Conservation (phyloP, 148 eudicot species). For the Chenopodium suecicum region DNA sequence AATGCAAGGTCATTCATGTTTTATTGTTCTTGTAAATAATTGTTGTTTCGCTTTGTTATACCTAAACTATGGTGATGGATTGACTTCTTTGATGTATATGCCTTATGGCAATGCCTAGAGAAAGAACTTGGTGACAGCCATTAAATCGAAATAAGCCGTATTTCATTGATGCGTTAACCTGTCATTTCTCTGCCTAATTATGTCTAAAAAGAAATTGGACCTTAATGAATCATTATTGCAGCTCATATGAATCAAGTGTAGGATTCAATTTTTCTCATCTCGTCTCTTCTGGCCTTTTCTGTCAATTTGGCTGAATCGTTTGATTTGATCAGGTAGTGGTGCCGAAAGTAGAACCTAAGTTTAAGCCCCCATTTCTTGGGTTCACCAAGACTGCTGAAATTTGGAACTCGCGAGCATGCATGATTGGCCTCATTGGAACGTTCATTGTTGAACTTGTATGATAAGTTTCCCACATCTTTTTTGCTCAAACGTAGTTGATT, state of each 20-base stretch:
- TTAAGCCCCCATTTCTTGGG: slow-evolving; percentile 65
- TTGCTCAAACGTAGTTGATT: neutral
- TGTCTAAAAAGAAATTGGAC: neutral
- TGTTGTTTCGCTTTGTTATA: too few species aligned
- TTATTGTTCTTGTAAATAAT: too few species aligned
- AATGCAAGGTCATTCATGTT: too few species aligned
- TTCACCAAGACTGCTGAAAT: slow-evolving; percentile 81
- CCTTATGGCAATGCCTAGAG: neutral
- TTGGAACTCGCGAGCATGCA: slow-evolving; percentile 97
- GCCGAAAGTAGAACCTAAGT: slow-evolving; percentile 78
- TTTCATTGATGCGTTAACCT: neutral
- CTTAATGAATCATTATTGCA: neutral
- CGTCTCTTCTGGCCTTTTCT: too few species aligned
- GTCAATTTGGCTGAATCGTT: neutral
- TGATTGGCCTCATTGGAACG: slow-evolving; percentile 90
- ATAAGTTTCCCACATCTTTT: neutral
- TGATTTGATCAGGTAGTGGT: slow-evolving; percentile 50
- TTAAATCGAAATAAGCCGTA: too few species aligned
- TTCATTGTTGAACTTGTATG: slow-evolving; percentile 80
- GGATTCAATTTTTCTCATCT: too few species aligned
- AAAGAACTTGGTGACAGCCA: too few species aligned
- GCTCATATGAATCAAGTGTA: neutral
- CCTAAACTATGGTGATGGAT: neutral
- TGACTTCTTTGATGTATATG: neutral
- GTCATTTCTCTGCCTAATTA: too few species aligned